Evolutionary conservation across 257 asterid genomes (phyloP).

Genomic region (Gardenia jasminoides): DNA sequence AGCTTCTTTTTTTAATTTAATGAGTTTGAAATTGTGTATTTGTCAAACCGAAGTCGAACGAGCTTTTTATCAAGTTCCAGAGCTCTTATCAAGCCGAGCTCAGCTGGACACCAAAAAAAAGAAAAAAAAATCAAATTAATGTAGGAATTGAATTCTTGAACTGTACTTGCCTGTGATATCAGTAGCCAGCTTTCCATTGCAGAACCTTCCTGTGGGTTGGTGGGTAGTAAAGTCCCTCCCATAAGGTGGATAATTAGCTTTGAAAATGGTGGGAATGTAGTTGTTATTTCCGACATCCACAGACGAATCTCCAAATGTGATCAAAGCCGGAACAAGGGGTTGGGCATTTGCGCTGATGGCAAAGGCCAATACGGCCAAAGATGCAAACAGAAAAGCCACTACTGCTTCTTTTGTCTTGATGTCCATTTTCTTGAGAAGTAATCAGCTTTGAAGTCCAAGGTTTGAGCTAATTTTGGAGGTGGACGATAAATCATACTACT

Average conservation of each 20-base stretch:
- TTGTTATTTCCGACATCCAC: conserved; percentile 93
- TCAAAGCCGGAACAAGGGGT: conserved; percentile 71
- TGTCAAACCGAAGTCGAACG: no score
- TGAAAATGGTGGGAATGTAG: conserved; percentile 54
- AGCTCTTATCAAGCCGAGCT: no score
- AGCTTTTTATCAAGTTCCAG: no score
- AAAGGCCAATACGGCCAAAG: conserved; percentile 18
- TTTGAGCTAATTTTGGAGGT: neutral
- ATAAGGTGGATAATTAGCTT: conserved; percentile 86
- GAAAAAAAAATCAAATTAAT: no score
- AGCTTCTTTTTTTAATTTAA: no score
- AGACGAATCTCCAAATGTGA: conserved; percentile 78
- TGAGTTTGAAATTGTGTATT: no score
- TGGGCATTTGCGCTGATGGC: conserved; percentile 42
- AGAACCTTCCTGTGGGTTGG: conserved; percentile 81
- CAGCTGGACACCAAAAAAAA: no score
- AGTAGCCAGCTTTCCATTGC: conserved; percentile 88
- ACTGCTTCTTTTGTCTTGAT: neutral
- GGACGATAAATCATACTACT: no score
- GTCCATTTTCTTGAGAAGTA: conserved; percentile 25
- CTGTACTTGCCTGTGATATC: conserved; percentile 67
- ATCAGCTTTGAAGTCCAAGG: neutral
- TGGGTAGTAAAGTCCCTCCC: conserved; percentile 66
- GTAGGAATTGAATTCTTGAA: neutral
- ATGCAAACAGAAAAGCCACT: conserved; percentile 25